Percentiles rank a stretch among this genome's conserved stretches.
Evolutionary conservation across 495 filamentous ascomycete species (phyloP).

Genomic region (Hypomontagnella submonticulosa): DNA sequence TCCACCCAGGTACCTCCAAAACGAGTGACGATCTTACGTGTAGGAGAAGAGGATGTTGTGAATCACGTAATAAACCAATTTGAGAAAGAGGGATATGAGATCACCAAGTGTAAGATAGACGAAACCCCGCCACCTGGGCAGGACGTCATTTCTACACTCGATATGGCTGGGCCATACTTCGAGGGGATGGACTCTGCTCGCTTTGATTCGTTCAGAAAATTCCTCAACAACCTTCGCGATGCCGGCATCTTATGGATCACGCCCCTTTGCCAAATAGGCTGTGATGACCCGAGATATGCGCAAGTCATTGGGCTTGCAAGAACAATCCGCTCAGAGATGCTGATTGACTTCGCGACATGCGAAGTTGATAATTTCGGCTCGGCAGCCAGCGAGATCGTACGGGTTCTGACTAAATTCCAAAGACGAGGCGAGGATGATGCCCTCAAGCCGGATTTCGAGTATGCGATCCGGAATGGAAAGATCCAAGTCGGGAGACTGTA

Average conservation of each 20-base stretch:
- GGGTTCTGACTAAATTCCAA: conserved; percentile 42
- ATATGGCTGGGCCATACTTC: conserved; percentile 48
- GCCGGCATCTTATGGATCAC: conserved; percentile 58
- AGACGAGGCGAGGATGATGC: conserved; percentile 15
- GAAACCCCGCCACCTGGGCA: conserved; percentile 36
- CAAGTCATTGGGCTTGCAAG: conserved; percentile 55
- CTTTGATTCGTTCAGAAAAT: conserved; percentile 20
- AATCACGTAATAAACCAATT: conserved; percentile 11
- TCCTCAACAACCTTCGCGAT: conserved; percentile 18
- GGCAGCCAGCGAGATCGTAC: neutral
- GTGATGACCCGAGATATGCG: conserved; percentile 52
- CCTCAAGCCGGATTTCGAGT: conserved; percentile 51
- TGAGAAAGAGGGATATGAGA: conserved; percentile 31
- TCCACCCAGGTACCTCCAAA: neutral
- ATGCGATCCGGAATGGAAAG: conserved; percentile 40
- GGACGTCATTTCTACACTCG: conserved; percentile 53
- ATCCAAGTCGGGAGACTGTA: conserved; percentile 47
- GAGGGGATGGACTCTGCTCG: conserved; percentile 10
- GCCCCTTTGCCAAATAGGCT: conserved; percentile 45
- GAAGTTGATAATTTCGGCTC: conserved; percentile 52
- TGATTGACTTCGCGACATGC: conserved; percentile 52
- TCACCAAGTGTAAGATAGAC: conserved; percentile 38
- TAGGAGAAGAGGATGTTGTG: neutral
- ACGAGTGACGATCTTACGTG: conserved; percentile 22
- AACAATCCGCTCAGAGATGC: conserved; percentile 54